Base-by-base conservation (phyloP, 441 rosid genomes). In the Euphorbia celastroides region DNA sequence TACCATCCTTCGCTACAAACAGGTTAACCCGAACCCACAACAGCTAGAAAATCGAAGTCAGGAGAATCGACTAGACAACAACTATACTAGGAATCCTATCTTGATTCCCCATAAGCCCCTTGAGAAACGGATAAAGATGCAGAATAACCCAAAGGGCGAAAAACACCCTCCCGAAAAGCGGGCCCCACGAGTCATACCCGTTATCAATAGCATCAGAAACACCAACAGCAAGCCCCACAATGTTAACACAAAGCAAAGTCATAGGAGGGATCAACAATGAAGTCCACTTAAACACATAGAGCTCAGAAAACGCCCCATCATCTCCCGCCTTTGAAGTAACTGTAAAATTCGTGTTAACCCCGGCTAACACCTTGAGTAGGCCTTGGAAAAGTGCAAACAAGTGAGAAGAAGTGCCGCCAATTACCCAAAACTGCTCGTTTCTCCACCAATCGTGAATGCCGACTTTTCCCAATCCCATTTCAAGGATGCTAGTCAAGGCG, bases 391-490 rank as follows among this genome's bases (percentile, higher is more conserved):
- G 90, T 17, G 99, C 99, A 69, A 92, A 92, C 8, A 95, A 81
- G 75, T 95, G 99, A 0, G 97, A 77, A 10, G 99, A 95, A 13
- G 72, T 93, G 0, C 98, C 99, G 28, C 99, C 98, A 10, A 95
- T 95, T 64, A 95, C 99, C 99, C 99, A 95, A 68, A 95, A 95
- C 81, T 95, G 99, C 81, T 95, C 97, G 9, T 95, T 95, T 79
- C 99, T 92, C 99, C 99, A 95, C 98, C 97, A 90, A 76, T 92
- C 95, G 23, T 95, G 86, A 60, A 95, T 87, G 5, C 95, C 97
- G 16, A 95, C 99, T 22, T 89, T 89, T 7, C 99, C 96, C 99
- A 98, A 95, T 70, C 84, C 93, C 97, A 95, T 90, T 78, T 95
- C 99, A 0, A 92, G 92, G 64, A 90, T 79, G 73, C 98, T 81